Base-by-base conservation (phyloP, 2,329 filamentous ascomycete genomes). In the Xylaria sp. region DNA sequence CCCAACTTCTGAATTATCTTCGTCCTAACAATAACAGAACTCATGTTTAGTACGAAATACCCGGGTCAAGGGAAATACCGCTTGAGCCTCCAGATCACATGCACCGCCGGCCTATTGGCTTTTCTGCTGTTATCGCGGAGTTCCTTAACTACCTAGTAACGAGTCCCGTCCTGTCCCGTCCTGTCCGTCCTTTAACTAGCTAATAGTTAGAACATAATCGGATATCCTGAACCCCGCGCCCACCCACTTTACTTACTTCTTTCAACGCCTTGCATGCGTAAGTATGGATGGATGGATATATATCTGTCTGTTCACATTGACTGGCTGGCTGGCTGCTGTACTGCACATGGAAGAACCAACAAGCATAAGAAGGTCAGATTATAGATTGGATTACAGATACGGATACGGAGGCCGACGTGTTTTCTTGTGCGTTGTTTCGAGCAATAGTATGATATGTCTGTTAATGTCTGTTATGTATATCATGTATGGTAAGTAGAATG, bases 321-420 rank as follows among this genome's bases (percentile, higher is more conserved):
- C 35, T 13, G 9, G 35, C 40, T 63, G 32, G 10, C 48, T 59
- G 60, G 9, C 35, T 40, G 35, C 35, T 40, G 16, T 40, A 54
- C 61, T 66, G 27, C 59, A 69, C 60, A 54, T 63, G 23, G 29
- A 25, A 21, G 25, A 29, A 64, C 66, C 51, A 64, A 69, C 69
- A 66, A 47, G 63, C 66, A 69, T 70, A 59, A 61, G 23, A 8
- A 47, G 27, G 44, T 18, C 16, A 44, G 16, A 44, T 16, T 44
- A 44, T n/a, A 44, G 40, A 44, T 44, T 18, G 16, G 40, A 13
- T 44, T 21, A 47, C n/a, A 47, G 44, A 21, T 47, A 64, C 50
- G 37, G 51, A 57, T 50, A 54, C 50, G 53, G 21, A 53, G 42
- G 25, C 44, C 53, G 8, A n/a, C 50, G 42, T 59, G n/a, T 66